Evolutionary conservation across 2,329 filamentous ascomycete genomes (phyloP).

Genomic region (Scytalidium sp.): DNA sequence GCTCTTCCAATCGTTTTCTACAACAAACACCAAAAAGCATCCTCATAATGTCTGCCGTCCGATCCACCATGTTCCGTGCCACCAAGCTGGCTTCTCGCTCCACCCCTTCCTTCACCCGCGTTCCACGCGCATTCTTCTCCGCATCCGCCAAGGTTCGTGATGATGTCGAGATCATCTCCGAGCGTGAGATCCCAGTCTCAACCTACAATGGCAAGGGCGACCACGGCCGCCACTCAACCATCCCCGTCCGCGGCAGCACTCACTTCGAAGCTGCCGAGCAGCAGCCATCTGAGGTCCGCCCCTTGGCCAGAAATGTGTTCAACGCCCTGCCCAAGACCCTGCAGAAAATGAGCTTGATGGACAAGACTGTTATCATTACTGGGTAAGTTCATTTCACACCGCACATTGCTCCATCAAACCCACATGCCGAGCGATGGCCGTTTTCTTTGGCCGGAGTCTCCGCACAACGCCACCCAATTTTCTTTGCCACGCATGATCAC

Average conservation of each 20-base stretch:
- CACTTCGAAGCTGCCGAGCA: slow-evolving; percentile 1
- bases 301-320: slow-evolving; percentile 52
- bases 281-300: slow-evolving; percentile 27
- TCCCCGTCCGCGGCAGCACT: slow-evolving; percentile 19
- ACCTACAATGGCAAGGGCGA: slow-evolving; percentile 17
- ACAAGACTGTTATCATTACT: slow-evolving; percentile 70
- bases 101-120: slow-evolving; percentile 2
- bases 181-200: slow-evolving; percentile 23
- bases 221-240: slow-evolving; percentile 14
- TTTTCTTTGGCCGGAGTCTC: not conserved
- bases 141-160: slow-evolving; percentile 13
- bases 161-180: slow-evolving; percentile 22
- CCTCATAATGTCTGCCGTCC: slow-evolving; percentile 7
- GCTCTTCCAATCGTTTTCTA: no score
- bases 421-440: no score
- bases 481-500: not conserved
- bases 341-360: slow-evolving; percentile 66
- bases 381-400: slow-evolving; percentile 52
- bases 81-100: slow-evolving; percentile 1
- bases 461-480: not conserved
- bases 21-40: not conserved
- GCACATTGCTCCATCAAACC: no score
- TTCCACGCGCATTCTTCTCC: slow-evolving; percentile 20
- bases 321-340: slow-evolving; percentile 60
- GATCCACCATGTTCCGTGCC: slow-evolving; percentile 3